These are phyloP conservation scores for Entonaema liquescens DNA, from an alignment of 495 filamentous ascomycete species.

Conservation along the genomic window DNA sequence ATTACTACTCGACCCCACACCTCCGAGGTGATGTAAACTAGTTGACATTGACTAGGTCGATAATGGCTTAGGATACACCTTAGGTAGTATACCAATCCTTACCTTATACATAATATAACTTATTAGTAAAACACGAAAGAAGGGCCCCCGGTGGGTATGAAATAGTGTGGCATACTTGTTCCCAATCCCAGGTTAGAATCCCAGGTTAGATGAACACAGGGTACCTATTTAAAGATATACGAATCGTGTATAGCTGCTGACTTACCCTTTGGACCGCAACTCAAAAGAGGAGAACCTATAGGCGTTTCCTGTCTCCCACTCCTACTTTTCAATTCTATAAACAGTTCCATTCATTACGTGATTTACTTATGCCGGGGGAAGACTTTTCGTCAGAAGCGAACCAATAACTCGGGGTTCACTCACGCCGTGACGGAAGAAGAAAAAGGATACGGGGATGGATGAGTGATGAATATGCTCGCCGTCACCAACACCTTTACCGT, in stretches of 20 bases:
- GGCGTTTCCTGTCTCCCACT: neutral
- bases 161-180: neutral
- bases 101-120: neutral
- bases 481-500: slow-evolving; percentile 15
- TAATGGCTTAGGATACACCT: neutral
- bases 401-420: slow-evolving; percentile 6
- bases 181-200: neutral
- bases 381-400: neutral
- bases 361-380: slow-evolving; percentile 5
- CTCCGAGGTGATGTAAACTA: slow-evolving; percentile 24
- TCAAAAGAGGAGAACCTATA: neutral
- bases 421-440: neutral
- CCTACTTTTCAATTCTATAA: neutral
- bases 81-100: neutral
- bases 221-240: neutral
- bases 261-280: neutral
- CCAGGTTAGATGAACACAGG: neutral
- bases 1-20: slow-evolving; percentile 15
- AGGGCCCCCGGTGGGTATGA: neutral
- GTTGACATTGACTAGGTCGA: slow-evolving; percentile 17
- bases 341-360: neutral
- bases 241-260: neutral
- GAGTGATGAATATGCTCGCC: slow-evolving; percentile 12
- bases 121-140: neutral
- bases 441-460: neutral